Evolutionary conservation across 768 basidiomycete genomes (phyloP), one percentile per base, ranked within the genome.

Genomic region (Ramaria sp.): DNA sequence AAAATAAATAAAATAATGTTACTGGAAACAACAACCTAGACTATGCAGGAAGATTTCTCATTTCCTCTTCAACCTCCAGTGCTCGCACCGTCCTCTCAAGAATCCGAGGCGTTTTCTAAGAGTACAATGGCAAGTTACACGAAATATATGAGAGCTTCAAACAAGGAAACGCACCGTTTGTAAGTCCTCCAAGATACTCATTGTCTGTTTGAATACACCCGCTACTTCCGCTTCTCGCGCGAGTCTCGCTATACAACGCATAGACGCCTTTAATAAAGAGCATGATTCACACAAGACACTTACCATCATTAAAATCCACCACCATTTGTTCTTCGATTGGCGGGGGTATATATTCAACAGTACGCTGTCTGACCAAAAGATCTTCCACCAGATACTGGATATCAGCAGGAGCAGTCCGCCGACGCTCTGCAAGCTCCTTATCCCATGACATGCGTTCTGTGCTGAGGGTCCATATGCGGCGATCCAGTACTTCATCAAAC

Each of bases 401-500:
- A 55, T 81, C 74, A 18, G 59, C 62, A 0, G 90, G 91, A 39
- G 73, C 69, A 8, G 71, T 77, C 47, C 85, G 80, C 44, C 90
- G 76, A 55, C 78, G 78, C 48, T 77, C 76, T 22, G 84, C 82
- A 37, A 88, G 75, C 54, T 82, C 76, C 57, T 78, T 80, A 62
- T 90, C 82, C 81, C 81, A 88, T 59, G 83, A 76, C 50, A 90
- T 68, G 28, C 83, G 73, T 48, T 85, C 85, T 59, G 84, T 79
- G 39, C 85, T 81, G 18, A 92, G 66, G 0, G 84, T 83, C 84
- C 85, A 90, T 43, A 93, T 84, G 43, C 78, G 78, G 48, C 87
- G 71, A 64, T 94, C 91, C 30, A 95, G 77, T 1, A 79, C 81
- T 66, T 95, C 90, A 62, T 95, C 89, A 65, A 92, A 95, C 2